Evolutionary conservation across 495 filamentous ascomycete genomes (phyloP).

Genomic region (Geopyxis carbonaria): DNA sequence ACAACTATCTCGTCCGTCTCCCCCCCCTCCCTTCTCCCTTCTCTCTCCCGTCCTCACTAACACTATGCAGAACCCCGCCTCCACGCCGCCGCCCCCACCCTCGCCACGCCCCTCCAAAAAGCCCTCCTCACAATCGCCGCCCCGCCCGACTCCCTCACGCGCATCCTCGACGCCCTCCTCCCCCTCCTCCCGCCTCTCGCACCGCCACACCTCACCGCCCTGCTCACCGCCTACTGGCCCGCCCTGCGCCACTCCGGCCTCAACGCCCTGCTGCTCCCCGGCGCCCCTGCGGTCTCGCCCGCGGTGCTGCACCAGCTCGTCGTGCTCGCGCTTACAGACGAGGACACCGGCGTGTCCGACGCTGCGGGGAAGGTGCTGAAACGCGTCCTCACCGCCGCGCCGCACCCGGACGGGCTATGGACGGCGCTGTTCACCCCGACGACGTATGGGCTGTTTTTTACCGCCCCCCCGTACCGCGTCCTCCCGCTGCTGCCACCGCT

Average conservation of each 20-base stretch:
- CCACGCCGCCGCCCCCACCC: slow-evolving; percentile 9
- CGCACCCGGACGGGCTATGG: too few relatives aligned
- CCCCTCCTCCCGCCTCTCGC: slow-evolving; percentile 7
- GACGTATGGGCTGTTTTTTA: too few relatives aligned
- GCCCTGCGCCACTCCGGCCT: too few relatives aligned
- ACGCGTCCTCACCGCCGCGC: too few relatives aligned
- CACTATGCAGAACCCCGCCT: slow-evolving; percentile 8
- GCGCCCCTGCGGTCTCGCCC: not conserved
- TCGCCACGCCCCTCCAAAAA: slow-evolving; percentile 6
- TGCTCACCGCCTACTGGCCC: too few relatives aligned
- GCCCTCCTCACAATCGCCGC: slow-evolving; percentile 9
- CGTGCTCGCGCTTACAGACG: not conserved
- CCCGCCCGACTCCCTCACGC: too few relatives aligned
- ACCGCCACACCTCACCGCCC: slow-evolving; percentile 13
- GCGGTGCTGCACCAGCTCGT: not conserved
- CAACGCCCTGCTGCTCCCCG: not conserved
- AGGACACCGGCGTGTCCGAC: not conserved
- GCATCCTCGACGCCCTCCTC: slow-evolving; percentile 21
- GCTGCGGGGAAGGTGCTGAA: not conserved
- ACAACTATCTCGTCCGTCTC: slow-evolving; percentile 12
- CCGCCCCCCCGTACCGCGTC: too few relatives aligned
- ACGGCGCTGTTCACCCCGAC: too few relatives aligned
- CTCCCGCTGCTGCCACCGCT: too few relatives aligned
- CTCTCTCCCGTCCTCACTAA: slow-evolving; percentile 11
- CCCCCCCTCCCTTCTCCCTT: slow-evolving; percentile 4